Percentiles rank a stretch among this genome's conserved stretches.
Evolutionary conservation across 495 filamentous ascomycete species (phyloP).

Genomic region (Podospora pseudoanserina): DNA sequence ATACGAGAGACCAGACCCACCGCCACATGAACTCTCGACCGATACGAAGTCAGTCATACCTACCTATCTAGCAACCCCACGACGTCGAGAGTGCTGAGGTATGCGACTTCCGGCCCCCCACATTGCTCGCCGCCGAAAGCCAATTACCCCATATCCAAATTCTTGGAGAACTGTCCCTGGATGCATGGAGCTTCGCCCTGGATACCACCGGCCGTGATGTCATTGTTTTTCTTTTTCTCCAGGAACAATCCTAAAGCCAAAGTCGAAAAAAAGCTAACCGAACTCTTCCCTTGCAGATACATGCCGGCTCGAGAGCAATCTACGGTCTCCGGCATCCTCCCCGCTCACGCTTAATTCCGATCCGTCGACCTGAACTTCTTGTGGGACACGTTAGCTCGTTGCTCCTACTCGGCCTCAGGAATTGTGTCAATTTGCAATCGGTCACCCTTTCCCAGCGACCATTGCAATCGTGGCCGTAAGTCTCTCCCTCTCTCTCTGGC

Average conservation of each 20-base stretch:
- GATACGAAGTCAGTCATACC: conserved; percentile 19
- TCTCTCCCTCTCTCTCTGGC: conserved; percentile 17
- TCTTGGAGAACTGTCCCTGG: background rate
- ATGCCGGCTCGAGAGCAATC: conserved; percentile 36
- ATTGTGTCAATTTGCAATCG: conserved; percentile 49
- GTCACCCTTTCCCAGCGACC: conserved; percentile 39
- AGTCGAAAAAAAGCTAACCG: conserved; percentile 20
- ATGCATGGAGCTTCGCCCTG: conserved; percentile 9
- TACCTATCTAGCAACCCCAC: conserved; percentile 27
- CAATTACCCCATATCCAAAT: background rate
- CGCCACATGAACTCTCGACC: conserved; percentile 36
- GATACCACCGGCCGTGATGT: conserved; percentile 21
- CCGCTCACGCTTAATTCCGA: conserved; percentile 37
- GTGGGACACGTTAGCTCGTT: conserved; percentile 72
- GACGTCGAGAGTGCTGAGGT: conserved; percentile 37
- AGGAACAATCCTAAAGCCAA: conserved; percentile 28
- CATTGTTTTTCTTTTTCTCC: conserved; percentile 24
- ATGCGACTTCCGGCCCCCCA: conserved; percentile 24
- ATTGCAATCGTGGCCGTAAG: conserved; percentile 63
- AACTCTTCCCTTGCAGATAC: conserved; percentile 40
- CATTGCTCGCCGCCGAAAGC: conserved; percentile 23
- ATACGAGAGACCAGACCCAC: too few relatives aligned
- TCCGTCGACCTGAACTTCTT: conserved; percentile 44
- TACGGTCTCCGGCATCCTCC: conserved; percentile 54
- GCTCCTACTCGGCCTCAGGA: conserved; percentile 54